phyloP scores from a whole-genome alignment of 495 filamentous ascomycete genomes.

The Trichoderma reesei region DNA sequence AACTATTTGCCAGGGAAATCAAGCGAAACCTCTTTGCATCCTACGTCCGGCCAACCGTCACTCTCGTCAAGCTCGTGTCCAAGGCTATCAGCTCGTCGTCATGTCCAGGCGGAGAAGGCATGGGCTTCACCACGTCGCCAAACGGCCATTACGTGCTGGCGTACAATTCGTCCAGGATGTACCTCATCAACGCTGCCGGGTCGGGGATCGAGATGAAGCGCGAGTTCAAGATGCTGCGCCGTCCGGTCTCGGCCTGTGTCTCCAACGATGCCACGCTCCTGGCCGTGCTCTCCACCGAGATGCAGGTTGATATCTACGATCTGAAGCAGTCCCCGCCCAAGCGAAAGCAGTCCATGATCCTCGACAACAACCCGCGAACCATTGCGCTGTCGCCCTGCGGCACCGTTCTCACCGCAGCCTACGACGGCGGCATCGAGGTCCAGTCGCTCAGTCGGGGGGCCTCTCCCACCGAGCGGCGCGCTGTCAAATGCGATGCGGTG shows the following conservation, averaged over 20 bases:
- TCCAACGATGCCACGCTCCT: conserved; percentile 66
- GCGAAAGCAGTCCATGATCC: conserved; percentile 55
- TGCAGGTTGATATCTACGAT: conserved; percentile 74
- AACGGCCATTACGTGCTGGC: conserved; percentile 65
- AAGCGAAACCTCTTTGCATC: conserved; percentile 75
- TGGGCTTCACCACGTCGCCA: conserved; percentile 72
- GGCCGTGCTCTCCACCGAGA: conserved; percentile 70
- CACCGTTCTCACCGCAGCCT: conserved; percentile 74
- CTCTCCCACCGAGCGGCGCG: conserved; percentile 57
- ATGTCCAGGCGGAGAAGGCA: conserved; percentile 73
- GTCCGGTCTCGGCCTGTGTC: conserved; percentile 70
- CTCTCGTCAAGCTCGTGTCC: conserved; percentile 67
- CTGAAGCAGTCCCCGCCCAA: conserved; percentile 51
- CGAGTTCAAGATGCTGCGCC: conserved; percentile 69
- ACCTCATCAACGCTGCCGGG: conserved; percentile 58
- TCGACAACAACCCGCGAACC: conserved; percentile 67
- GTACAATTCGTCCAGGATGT: conserved; percentile 78
- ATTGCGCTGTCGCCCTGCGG: conserved; percentile 75
- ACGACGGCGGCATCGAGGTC: conserved; percentile 78
- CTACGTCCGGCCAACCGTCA: conserved; percentile 59
- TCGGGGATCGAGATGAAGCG: conserved; percentile 52
- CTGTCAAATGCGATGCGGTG: conserved; percentile 71
- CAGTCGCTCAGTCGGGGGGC: conserved; percentile 58
- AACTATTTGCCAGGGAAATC: conserved; percentile 57
- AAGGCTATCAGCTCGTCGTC: conserved; percentile 75